These are phyloP conservation scores for Sporothrix sp. DNA, from an alignment of 2,329 filamentous ascomycete species.

Conservation along the genomic window DNA sequence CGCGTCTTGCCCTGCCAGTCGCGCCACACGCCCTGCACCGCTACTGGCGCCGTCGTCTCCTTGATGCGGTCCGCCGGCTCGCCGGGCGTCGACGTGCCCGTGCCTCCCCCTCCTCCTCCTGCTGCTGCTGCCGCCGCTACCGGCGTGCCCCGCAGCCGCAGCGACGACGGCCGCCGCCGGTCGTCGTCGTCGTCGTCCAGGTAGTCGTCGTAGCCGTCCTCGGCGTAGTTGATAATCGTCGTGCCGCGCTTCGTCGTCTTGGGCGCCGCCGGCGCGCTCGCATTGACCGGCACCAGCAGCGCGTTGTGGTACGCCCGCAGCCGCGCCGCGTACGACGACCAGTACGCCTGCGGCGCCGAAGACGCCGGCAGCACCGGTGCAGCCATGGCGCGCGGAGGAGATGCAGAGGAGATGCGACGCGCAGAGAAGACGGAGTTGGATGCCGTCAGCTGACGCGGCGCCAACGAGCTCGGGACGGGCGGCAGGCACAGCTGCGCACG, in stretches of 20 bases:
- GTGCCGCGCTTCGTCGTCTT: conserved; percentile 96
- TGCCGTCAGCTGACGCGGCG: too few species aligned
- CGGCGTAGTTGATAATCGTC: conserved; percentile 93
- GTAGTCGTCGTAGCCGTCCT: conserved; percentile 82
- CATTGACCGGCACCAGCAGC: conserved; percentile 74
- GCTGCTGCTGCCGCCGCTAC: conserved; percentile 43
- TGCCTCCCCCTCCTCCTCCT: not conserved
- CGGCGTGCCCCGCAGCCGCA: conserved; percentile 66
- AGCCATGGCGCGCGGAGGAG: not conserved
- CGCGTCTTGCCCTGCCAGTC: conserved; percentile 84
- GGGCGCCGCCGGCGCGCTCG: conserved; percentile 55
- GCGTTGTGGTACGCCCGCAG: conserved; percentile 87
- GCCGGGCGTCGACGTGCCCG: not conserved
- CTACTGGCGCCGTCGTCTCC: conserved; percentile 67
- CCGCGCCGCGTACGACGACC: conserved; percentile 84
- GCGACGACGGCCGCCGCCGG: conserved; percentile 68
- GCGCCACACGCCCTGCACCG: conserved; percentile 83
- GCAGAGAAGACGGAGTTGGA: too few species aligned
- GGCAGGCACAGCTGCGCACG: too few species aligned
- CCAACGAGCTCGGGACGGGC: too few species aligned
- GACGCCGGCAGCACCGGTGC: conserved; percentile 25
- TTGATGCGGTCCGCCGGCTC: conserved; percentile 69
- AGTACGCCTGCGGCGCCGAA: conserved; percentile 65
- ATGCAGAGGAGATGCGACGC: too few species aligned
- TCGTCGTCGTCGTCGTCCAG: conserved; percentile 58